Base-by-base conservation (phyloP, 192 early-diverging fungal species). In the Ambispora gerdemannii region DNA sequence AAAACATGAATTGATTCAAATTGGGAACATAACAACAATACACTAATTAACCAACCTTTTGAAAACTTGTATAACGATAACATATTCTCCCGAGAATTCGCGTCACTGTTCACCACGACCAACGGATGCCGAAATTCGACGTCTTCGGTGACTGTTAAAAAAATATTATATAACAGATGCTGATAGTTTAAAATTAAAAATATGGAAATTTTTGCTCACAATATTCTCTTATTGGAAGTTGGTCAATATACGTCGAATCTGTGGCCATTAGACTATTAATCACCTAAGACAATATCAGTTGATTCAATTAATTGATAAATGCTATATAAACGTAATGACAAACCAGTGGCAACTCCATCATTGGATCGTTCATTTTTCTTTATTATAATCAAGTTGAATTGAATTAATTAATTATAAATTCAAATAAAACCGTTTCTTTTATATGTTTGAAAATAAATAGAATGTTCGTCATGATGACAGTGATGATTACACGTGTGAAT, bases 101-200 rank as follows among this genome's bases (percentile, higher is more conserved):
- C 11, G 28, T 24, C 28, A 24, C 55, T 58, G 11, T 58, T 20
- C 20, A 58, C 28, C 20, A 58, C 24, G 55, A 58, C 24, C 1
- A 58, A 30, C 10, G 55, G 55, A 2, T 58, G 55, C 24, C 55
- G 13, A 30, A 58, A 58, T 25, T 58, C 55, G 1, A 58, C 55
- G 20, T 58, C 55, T 30, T 20, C 20, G 10, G 55, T 58, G 24
- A 58, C 55, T 58, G 11, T 58, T 13, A 58, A 58, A 4, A 58
- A 43, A 10, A 6, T 10, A 43, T 15, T n/a, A n/a, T n/a, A n/a
- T n/a, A n/a, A n/a, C n/a, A n/a, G n/a, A n/a, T n/a, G n/a, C n/a
- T n/a, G n/a, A n/a, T n/a, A n/a, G n/a, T 15, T 43, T 15, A 43
- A 15, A 43, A 43, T 43, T 43, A 10, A 15, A 15, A 43, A 43